Base-by-base conservation (phyloP, 176 grass and related monocot species). In the Hsuehochloa calcarea region DNA sequence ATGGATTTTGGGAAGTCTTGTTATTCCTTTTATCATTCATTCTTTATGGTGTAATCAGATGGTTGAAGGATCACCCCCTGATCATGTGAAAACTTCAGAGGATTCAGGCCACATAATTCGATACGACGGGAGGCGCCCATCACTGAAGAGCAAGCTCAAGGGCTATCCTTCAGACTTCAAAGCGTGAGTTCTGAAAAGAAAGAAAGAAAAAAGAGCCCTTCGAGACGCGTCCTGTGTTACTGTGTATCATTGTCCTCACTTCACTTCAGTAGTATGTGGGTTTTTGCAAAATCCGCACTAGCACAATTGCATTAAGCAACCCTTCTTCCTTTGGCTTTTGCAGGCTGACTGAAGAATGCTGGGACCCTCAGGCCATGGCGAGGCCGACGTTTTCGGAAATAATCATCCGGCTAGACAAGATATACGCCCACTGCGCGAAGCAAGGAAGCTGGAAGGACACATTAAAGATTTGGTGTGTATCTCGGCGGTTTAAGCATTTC, bases 321-420 rank as follows among this genome's bases (percentile, higher is more conserved):
- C 22, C 74, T 86, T 52, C 46, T 40, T 64, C 35, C 44, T 5
- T 22, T 16, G 10, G 13, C 26, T 13, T 86, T 29, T 91, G 68
- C 54, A 99, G 97, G 71, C 84, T 99, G 80, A 88, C 96, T 50
- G 97, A 99, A 87, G 93, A 99, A 82, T 99, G 97, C 72, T 99
- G 97, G 97, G 65, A 89, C 5, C 60, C 86, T 25, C 86, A 89
- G 27, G 29, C 91, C 26, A 74, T 86, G 20, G 71, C 80, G 43
- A 81, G 97, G 34, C 97, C 97, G 31, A 92, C 87, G 12, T 99
- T 99, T 84, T 96, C 91, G n/a, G 97, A 99, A 77, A 89, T 99
- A 44, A 96, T 99, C 89, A 54, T 92, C 77, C 88, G 97, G 84
- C 84, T 99, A 23, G 97, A 96, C 44, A 99, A 90, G 85, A 90